A percentile compares a stretch with the other conserved stretches of the same genome.
phyloP scores from a whole-genome alignment of 140 eudicot genomes.

The Anethum foeniculum region DNA sequence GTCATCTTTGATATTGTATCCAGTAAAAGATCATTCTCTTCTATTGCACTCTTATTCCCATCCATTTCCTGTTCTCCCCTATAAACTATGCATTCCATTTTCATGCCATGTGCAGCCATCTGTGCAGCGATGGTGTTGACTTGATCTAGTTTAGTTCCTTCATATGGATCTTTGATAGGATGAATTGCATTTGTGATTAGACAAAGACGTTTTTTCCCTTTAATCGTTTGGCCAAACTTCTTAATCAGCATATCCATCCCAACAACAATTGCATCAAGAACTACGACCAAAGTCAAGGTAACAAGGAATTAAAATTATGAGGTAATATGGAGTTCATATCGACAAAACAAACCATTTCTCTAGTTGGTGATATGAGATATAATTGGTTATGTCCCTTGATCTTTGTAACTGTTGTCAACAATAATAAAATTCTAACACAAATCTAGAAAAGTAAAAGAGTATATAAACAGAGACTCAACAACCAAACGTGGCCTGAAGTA shows the following conservation, averaged over 20 bases:
- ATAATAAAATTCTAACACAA: neutral
- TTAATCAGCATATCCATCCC: conserved; percentile 95
- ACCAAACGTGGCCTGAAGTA: neutral
- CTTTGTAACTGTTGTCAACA: neutral
- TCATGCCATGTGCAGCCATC: conserved; percentile 79
- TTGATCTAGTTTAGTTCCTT: conserved; percentile 95
- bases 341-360: neutral
- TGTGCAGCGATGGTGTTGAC: conserved; percentile 76
- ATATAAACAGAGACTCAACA: neutral
- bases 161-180: conserved; percentile 77
- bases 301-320: conserved; percentile 11
- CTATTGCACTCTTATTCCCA: conserved; percentile 27
- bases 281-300: conserved; percentile 59
- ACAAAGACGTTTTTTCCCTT: conserved; percentile 90
- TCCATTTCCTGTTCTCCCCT: conserved; percentile 38
- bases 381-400: neutral
- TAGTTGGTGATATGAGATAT: neutral
- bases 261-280: conserved; percentile 91
- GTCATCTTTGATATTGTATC: conserved; percentile 56
- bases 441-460: neutral
- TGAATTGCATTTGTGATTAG: conserved; percentile 68
- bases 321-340: neutral
- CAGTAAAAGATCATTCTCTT: conserved; percentile 72
- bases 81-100: conserved; percentile 62
- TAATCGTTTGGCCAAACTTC: conserved; percentile 63